Evolutionary conservation across 2,329 filamentous ascomycete species (phyloP), one percentile per base, ranked within the genome.

Genomic region (Bipolaris zeicola): DNA sequence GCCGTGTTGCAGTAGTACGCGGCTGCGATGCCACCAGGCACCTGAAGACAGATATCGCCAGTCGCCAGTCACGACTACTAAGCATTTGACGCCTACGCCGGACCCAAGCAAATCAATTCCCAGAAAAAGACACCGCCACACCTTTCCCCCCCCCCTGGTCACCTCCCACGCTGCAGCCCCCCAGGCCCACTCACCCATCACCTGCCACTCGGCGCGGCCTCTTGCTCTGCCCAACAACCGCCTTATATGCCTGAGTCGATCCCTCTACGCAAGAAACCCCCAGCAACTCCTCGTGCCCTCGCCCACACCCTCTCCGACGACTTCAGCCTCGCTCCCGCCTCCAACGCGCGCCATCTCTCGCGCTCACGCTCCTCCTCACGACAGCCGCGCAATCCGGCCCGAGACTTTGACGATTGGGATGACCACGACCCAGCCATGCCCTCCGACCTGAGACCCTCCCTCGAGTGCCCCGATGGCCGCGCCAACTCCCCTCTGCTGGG

Each of bases 401-500:
- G 75, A 68, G 76, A 76, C 26, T 80, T 79, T 59, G 77, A 79
- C 63, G 73, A 77, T 57, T 80, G 78, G 79, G 78, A 78, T 74
- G 76, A 79, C 60, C 74, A 75, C 69, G 73, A 76, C 61, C 65
- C 66, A 52, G 72, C 72, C 56, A 83, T 83, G 80, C 80, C 80
- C 45, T 82, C 80, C 2, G 79, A 82, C 62, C 73, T 84, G 62
- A 73, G 81, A 51, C 75, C 79, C 18, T 71, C 71, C 37, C 69
- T 78, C 47, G 72, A 71, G 41, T 71, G 74, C 50, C 68, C 73
- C 20, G 77, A 77, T 57, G 75, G 76, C 28, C 73, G 74, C 41
- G 79, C 79, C 36, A 77, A 83, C 51, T 77, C 82, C 61, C 86
- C 86, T 22, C 72, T 88, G 61, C 77, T 89, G 31, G 81, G 74